Conservation (phyloP, 768 basidiomycete genomes). For the Aureoboletus auriporus region DNA sequence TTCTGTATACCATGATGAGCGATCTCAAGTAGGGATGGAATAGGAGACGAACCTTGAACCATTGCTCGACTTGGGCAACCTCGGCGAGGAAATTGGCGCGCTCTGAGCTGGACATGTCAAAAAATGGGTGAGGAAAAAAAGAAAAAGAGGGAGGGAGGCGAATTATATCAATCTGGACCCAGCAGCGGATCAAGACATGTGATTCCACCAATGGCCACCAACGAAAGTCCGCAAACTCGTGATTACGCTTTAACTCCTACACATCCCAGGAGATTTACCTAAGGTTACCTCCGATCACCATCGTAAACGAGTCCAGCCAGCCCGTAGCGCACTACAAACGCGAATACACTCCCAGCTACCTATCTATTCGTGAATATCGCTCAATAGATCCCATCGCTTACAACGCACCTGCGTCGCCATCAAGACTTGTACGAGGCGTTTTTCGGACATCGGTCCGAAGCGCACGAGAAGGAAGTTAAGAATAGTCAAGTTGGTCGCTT, state of each 20-base stretch:
- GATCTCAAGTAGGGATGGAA: not conserved
- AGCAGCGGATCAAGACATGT: constrained; percentile 10
- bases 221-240: constrained; percentile 10
- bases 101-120: constrained; percentile 56
- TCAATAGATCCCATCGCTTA: not conserved
- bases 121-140: constrained; percentile 3
- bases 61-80: constrained; percentile 80
- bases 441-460: constrained; percentile 84
- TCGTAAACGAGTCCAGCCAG: constrained; percentile 88
- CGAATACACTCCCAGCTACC: constrained; percentile 72
- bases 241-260: constrained; percentile 25
- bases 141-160: constrained; percentile 22
- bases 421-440: constrained; percentile 65
- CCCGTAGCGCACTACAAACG: constrained; percentile 87
- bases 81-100: constrained; percentile 71
- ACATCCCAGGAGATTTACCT: too few species aligned
- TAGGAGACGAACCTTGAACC: constrained; percentile 76
- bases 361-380: constrained; percentile 26
- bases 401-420: constrained; percentile 65
- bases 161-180: constrained; percentile 26
- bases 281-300: constrained; percentile 70
- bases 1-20: constrained; percentile 43
- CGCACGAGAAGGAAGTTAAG: constrained; percentile 80
- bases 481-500: constrained; percentile 87
- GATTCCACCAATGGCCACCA: constrained; percentile 17